phyloP scores from a whole-genome alignment of 179 eudicot genomes.

The Silene vulgaris region DNA sequence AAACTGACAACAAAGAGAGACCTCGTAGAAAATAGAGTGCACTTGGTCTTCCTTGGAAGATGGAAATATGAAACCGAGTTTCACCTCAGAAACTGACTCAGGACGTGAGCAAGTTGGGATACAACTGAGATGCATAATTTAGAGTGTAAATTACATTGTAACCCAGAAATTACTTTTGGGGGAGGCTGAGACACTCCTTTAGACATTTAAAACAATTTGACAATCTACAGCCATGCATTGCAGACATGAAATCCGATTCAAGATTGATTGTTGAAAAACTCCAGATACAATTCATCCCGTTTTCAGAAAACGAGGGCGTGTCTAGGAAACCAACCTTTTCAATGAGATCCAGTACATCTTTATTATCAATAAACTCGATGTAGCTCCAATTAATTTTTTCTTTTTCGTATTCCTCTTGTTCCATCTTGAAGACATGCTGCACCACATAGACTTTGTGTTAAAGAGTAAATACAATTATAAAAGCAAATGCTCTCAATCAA shows the following conservation, averaged over 20 bases:
- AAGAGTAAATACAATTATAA: constrained; percentile 9
- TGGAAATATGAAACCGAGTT: background rate
- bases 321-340: constrained; percentile 67
- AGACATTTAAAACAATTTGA: background rate
- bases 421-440: constrained; percentile 98
- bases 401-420: constrained; percentile 89
- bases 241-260: background rate
- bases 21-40: background rate
- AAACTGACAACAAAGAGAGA: no score
- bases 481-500: constrained; percentile 12
- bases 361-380: constrained; percentile 92
- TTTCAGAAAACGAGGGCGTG: background rate
- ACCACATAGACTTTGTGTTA: constrained; percentile 19
- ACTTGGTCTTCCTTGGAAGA: constrained; percentile 1
- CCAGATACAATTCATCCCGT: background rate
- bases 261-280: background rate
- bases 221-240: background rate
- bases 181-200: background rate
- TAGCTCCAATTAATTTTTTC: constrained; percentile 98
- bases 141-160: background rate
- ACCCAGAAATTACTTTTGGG: background rate
- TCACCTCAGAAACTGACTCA: background rate
- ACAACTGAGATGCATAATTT: background rate
- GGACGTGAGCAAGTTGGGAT: background rate
- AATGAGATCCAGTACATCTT: constrained; percentile 84